These are phyloP conservation scores for Lathyrus aphaca DNA, from an alignment of 306 rosid genomes.

Conservation along the genomic window DNA sequence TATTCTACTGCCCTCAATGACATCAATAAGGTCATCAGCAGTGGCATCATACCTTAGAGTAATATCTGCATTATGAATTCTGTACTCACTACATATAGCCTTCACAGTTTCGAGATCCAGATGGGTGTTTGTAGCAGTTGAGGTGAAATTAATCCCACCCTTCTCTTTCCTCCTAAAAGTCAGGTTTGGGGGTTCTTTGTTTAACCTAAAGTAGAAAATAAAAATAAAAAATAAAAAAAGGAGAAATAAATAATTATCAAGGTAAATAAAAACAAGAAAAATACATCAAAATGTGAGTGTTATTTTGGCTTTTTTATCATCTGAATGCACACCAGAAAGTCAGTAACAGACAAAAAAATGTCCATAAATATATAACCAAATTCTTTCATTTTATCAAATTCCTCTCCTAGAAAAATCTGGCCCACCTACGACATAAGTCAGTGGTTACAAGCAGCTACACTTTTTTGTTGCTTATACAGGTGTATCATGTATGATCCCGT, in stretches of 20 bases:
- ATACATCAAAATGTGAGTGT: conserved; percentile 13
- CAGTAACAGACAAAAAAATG: conserved; percentile 11
- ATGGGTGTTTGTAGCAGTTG: conserved; percentile 84
- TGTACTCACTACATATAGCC: conserved; percentile 94
- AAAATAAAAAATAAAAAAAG: conserved; percentile 7
- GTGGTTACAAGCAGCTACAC: conserved; percentile 28
- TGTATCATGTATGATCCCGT: conserved; percentile 21
- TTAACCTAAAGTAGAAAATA: conserved; percentile 65
- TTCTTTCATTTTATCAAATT: conserved; percentile 4
- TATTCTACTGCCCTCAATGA: conserved; percentile 91
- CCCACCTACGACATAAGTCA: conserved; percentile 2
- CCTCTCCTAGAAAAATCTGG: not conserved
- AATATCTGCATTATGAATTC: conserved; percentile 94
- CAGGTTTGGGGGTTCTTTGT: conserved; percentile 94
- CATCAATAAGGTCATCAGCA: conserved; percentile 95
- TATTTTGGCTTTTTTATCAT: conserved; percentile 7
- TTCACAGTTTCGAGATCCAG: conserved; percentile 94
- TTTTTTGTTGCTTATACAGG: conserved; percentile 2
- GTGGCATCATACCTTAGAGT: conserved; percentile 95
- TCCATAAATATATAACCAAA: conserved; percentile 8
- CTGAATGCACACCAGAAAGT: conserved; percentile 13
- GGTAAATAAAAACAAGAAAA: conserved; percentile 31
- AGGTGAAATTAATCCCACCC: conserved; percentile 94
- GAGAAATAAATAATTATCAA: conserved; percentile 1
- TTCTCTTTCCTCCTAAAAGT: conserved; percentile 94